Base-by-base conservation (phyloP, 2,329 filamentous ascomycete genomes). In the Fusarium redolens region DNA sequence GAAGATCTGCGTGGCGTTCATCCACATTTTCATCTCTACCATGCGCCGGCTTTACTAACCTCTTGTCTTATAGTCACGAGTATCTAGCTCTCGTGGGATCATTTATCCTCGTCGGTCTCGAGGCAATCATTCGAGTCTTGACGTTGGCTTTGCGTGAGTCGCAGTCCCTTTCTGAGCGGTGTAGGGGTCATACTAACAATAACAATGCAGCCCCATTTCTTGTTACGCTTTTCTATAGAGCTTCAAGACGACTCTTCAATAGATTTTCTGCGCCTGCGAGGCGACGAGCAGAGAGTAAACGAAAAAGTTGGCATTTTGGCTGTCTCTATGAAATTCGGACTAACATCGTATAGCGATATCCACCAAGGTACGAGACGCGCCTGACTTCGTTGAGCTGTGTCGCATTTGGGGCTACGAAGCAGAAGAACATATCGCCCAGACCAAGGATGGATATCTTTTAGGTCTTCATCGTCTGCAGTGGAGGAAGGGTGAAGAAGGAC, bases 381-480 rank as follows among this genome's bases (percentile, higher is more conserved):
- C 93, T 68, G 96, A 98, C 79, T 98, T 99, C 81, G 91, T 94
- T 50, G 96, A 98, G 79, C 89, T 99, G n/a, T 98, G 96, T 82
- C 92, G 91, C 43, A 85, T 97, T 17, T 97, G 92, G 82, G 96
- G 95, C 51, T 98, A 98, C 82, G 92, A 94, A 76, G 94, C 96
- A 10, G 96, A 99, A 81, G 96, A 99, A 83, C 96, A 99, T 81
- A 92, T 99, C 55, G 93, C 97, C 15, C 95, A 97, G 82, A 99
- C 96, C 4, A 91, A 91, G 69, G 96, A 99, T 85, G 96, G 96
- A 20, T 99, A 97, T 79, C 86, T 99, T 48, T 89, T 99, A 20
- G 96, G 96, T 13, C 83, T 98, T 65, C 96, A 99, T 82, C 90
- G 96, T 12, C 84, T 99, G 51, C 93, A 93, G 25, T 97, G 93